phyloP scores from a whole-genome alignment of 129 eudicot genomes.

The Lactuca saligna region DNA sequence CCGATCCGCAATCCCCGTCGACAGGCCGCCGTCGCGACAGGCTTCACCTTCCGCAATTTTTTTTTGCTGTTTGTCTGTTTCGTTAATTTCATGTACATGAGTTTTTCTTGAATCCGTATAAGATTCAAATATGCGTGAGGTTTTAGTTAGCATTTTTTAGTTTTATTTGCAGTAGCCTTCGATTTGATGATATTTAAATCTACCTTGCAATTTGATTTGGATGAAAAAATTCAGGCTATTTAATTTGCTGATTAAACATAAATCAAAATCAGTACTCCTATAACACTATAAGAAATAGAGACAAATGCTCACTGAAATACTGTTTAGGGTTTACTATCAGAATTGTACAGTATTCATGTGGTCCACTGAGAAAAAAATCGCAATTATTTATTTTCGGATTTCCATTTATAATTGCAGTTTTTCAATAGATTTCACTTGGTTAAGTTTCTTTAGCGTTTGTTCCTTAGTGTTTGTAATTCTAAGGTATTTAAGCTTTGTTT shows the following conservation, averaged over 20 bases:
- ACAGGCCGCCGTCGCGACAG: background rate
- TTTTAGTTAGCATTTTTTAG: background rate
- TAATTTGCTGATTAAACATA: background rate
- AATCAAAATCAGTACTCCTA: background rate
- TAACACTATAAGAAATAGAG: background rate
- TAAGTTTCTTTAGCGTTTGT: background rate
- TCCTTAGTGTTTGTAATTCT: too few species aligned
- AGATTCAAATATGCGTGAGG: background rate
- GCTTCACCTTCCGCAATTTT: background rate
- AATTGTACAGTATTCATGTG: background rate
- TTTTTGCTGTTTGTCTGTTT: background rate
- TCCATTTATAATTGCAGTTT: too few species aligned
- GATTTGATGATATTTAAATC: slow-evolving; percentile 9
- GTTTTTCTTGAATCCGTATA: background rate
- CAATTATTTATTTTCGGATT: background rate
- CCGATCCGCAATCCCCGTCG: background rate
- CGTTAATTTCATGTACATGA: background rate
- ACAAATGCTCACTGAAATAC: background rate
- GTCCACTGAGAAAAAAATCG: background rate
- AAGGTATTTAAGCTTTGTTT: too few species aligned
- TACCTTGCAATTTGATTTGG: background rate
- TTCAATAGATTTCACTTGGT: background rate
- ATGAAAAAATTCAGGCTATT: background rate
- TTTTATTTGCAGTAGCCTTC: background rate
- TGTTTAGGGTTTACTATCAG: background rate